phyloP scores from a whole-genome alignment of 768 basidiomycete species.

The Agrocybe chaxingu region DNA sequence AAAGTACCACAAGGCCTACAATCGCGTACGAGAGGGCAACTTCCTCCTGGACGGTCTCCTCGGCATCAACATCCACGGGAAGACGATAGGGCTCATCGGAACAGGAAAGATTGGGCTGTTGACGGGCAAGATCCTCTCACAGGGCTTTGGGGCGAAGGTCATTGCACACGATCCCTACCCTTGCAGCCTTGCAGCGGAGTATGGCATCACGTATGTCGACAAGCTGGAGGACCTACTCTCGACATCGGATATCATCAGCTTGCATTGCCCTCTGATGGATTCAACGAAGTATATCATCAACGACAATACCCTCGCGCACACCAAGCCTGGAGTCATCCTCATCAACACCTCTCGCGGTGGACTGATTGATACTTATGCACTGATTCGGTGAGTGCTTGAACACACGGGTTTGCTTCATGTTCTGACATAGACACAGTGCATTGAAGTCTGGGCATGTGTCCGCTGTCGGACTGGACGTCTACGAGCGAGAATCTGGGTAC shows the following conservation, averaged over 20 bases:
- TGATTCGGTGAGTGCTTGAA: slow-evolving; percentile 30
- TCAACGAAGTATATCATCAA: slow-evolving; percentile 39
- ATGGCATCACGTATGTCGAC: slow-evolving; percentile 36
- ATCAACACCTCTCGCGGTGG: slow-evolving; percentile 44
- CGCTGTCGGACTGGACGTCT: slow-evolving; percentile 43
- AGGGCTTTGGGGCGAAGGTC: slow-evolving; percentile 36
- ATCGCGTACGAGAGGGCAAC: slow-evolving; percentile 43
- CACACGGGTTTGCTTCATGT: background rate
- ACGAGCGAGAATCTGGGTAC: slow-evolving; percentile 37
- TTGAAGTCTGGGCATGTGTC: slow-evolving; percentile 36
- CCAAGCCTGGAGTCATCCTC: slow-evolving; percentile 37
- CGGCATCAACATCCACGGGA: slow-evolving; percentile 37
- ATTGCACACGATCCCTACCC: slow-evolving; percentile 40
- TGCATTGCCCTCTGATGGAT: slow-evolving; percentile 38
- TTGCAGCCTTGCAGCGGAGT: slow-evolving; percentile 26
- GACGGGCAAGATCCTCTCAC: slow-evolving; percentile 37
- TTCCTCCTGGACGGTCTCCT: slow-evolving; percentile 42
- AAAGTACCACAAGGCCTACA: slow-evolving; percentile 44
- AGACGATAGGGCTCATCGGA: slow-evolving; percentile 42
- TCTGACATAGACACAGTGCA: slow-evolving; percentile 18
- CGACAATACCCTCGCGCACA: slow-evolving; percentile 32
- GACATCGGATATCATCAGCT: slow-evolving; percentile 36
- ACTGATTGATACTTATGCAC: slow-evolving; percentile 36
- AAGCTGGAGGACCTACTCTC: slow-evolving; percentile 31
- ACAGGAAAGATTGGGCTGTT: slow-evolving; percentile 41